A percentile compares a stretch with the other conserved stretches of the same genome.
phyloP scores from a whole-genome alignment of 805 yeast genomes.

The Saccharomycopsis sp. region DNA sequence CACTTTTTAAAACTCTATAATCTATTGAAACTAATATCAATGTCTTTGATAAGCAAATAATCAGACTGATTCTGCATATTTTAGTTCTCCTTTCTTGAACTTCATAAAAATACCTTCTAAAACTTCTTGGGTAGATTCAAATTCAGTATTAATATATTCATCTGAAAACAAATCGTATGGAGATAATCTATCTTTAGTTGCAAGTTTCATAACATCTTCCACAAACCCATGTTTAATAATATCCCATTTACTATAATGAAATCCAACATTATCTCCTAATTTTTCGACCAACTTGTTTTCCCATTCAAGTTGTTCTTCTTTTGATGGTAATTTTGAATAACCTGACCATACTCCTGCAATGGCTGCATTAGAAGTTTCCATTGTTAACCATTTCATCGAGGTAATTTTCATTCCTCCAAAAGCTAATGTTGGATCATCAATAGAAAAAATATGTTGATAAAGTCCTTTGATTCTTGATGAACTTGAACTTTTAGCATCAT shows the following conservation, averaged over 20 bases:
- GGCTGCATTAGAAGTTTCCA: slow-evolving; percentile 44
- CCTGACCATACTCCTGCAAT: slow-evolving; percentile 48
- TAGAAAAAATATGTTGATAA: slow-evolving; percentile 36
- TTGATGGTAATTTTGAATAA: slow-evolving; percentile 28
- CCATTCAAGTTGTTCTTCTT: slow-evolving; percentile 31
- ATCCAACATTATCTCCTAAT: slow-evolving; percentile 11
- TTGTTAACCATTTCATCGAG: slow-evolving; percentile 36
- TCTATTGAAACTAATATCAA: too few relatives aligned
- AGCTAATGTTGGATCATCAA: slow-evolving; percentile 36
- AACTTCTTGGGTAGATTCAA: slow-evolving; percentile 1
- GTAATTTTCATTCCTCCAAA: slow-evolving; percentile 33
- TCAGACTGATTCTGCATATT: slow-evolving; percentile 10
- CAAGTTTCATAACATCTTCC: slow-evolving; percentile 22
- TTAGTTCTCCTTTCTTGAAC: slow-evolving; percentile 10
- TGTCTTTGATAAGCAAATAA: too few relatives aligned
- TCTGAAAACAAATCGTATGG: slow-evolving; percentile 21
- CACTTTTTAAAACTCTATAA: too few relatives aligned
- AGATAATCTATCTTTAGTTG: slow-evolving; percentile 25
- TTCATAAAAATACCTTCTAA: slow-evolving; percentile 8
- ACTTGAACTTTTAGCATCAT: not conserved
- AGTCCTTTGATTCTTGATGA: slow-evolving; percentile 28
- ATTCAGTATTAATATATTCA: slow-evolving; percentile 3
- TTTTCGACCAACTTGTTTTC: slow-evolving; percentile 18
- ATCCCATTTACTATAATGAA: slow-evolving; percentile 14
- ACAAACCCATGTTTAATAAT: slow-evolving; percentile 23